Conservation (phyloP, 2,329 filamentous ascomycete genomes). For the Scopulariopsis brevicaulis region DNA sequence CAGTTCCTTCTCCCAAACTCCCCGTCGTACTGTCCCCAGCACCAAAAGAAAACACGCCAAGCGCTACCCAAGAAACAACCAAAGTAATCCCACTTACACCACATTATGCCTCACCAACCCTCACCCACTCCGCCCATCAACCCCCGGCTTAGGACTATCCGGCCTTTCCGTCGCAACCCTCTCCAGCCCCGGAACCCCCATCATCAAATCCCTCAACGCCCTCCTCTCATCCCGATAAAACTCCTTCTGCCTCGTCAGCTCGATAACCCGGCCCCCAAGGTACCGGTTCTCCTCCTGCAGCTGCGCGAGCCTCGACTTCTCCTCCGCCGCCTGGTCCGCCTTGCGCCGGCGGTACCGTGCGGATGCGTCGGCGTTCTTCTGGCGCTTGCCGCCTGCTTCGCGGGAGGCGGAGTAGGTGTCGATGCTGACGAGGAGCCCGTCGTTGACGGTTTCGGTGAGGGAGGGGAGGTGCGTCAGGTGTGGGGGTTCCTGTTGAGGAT, state of each 20-base stretch:
- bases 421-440: slow-evolving; percentile 19
- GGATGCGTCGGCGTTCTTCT: slow-evolving; percentile 75
- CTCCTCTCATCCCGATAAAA: slow-evolving; percentile 3
- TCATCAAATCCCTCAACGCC: background rate
- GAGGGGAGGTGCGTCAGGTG: background rate
- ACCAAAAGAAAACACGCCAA: too few species aligned
- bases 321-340: slow-evolving; percentile 64
- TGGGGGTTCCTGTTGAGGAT: background rate
- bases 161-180: background rate
- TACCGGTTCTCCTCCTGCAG: slow-evolving; percentile 52
- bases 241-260: slow-evolving; percentile 2
- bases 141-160: background rate
- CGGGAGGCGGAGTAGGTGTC: slow-evolving; percentile 75
- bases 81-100: too few species aligned
- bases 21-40: too few species aligned
- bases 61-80: too few species aligned
- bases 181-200: background rate
- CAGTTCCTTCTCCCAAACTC: too few species aligned
- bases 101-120: background rate
- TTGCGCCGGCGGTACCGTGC: slow-evolving; percentile 70
- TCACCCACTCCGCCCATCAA: background rate
- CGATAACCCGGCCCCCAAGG: slow-evolving; percentile 2
- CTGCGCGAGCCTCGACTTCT: slow-evolving; percentile 45
- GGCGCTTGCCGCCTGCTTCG: slow-evolving; percentile 73
- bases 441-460: background rate